These are phyloP conservation scores for Funneliformis mosseae DNA, from an alignment of 192 early-diverging fungal genomes.

Conservation along the genomic window DNA sequence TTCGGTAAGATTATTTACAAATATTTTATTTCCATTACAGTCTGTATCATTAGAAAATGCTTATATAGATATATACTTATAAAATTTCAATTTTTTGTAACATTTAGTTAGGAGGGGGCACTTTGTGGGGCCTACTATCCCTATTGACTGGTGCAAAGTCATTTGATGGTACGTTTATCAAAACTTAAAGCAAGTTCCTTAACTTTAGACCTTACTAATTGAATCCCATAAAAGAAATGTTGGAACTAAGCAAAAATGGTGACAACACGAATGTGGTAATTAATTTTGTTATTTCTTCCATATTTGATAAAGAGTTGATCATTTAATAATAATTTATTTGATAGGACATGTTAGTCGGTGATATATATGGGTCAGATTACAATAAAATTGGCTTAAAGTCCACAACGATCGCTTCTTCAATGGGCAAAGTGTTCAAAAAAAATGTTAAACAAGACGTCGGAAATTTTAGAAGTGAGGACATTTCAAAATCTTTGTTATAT, in stretches of 20 bases:
- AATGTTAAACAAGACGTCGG: slow-evolving; percentile 60
- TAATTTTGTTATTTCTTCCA: slow-evolving; percentile 34
- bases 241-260: slow-evolving; percentile 84
- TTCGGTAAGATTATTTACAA: slow-evolving; percentile 47
- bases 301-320: slow-evolving; percentile 47
- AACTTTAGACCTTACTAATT: background rate
- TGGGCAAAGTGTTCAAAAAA: slow-evolving; percentile 96
- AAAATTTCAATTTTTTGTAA: slow-evolving; percentile 7
- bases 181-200: background rate
- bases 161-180: slow-evolving; percentile 73
- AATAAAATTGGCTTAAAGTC: slow-evolving; percentile 91
- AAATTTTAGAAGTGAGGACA: slow-evolving; percentile 75
- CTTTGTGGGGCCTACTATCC: slow-evolving; percentile 91
- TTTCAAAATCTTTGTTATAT: slow-evolving; percentile 87
- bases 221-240: slow-evolving; percentile 57
- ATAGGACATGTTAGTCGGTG: slow-evolving; percentile 82
- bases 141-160: slow-evolving; percentile 85
- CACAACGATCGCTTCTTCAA: slow-evolving; percentile 91
- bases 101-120: slow-evolving; percentile 85
- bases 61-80: background rate
- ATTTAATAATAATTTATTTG: background rate
- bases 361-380: slow-evolving; percentile 93
- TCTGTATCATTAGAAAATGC: background rate
- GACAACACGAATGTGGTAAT: slow-evolving; percentile 82
- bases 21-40: background rate